Base-by-base conservation (phyloP, 2,329 filamentous ascomycete genomes). In the Colletotrichum sp. region DNA sequence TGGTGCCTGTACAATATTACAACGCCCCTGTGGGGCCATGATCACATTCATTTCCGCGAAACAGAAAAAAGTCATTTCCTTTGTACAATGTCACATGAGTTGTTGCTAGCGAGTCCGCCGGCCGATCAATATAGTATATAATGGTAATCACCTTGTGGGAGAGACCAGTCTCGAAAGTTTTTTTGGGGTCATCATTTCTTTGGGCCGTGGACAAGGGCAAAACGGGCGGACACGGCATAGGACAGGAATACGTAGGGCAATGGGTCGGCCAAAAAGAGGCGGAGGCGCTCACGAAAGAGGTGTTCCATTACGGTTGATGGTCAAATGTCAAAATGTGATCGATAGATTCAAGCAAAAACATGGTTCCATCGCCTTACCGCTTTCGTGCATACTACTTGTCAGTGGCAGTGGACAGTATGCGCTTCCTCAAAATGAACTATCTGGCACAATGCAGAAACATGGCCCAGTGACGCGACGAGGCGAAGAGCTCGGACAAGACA, bases 1-100 rank as follows among this genome's bases (percentile, higher is more conserved):
- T 78, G 75, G 74, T 78, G 63, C 78, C 76, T 63, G 74, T 78
- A 69, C 78, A 78, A 70, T 79, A 77, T 34, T 78, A 76, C 69
- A 73, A 74, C 43, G 61, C 75, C 58, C 75, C 75, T 34, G 69
- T 75, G 18, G 75, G 75, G 67, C 75, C 71, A 66, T 76, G 70
- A 76, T 63, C 59, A 62, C 58, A 15, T 38, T 58, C 58, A 36
- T 67, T 51, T 64, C 72, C 51, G 38, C n/a, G 16, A 34, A 65
- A 66, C 47, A 34, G 55, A 58, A 38, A 68, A 69, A 72, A 69
- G 59, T 66, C 27, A 24, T 70, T 76, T 76, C 64, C 43, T 75
- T 76, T 75, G 75, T 76, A 59, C 67, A 43, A 31, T 73, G 66
- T 75, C 70, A 51, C 38, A 73, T 75, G 70, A 61, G 63, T 59